Conservation (phyloP, 2,329 filamentous ascomycete species). For the Dactylellina parvicollis region DNA sequence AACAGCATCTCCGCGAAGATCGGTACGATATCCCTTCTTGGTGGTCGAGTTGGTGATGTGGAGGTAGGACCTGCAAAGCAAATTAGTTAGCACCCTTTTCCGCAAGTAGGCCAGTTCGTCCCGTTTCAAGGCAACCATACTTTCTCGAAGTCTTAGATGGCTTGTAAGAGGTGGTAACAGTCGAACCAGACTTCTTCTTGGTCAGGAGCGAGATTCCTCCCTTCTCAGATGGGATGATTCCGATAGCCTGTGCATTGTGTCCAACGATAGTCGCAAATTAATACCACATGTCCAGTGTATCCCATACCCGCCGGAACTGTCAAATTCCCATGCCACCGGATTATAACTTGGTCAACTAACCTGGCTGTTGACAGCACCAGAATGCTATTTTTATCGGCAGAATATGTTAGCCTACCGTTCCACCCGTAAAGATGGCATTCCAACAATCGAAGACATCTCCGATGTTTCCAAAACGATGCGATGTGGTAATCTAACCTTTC, state of each 20-base stretch:
- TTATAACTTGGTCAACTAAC: conserved; percentile 32
- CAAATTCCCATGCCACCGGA: conserved; percentile 20
- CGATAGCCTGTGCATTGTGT: conserved; percentile 43
- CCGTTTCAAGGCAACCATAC: conserved; percentile 3
- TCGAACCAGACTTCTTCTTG: conserved; percentile 44
- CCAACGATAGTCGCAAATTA: conserved; percentile 35
- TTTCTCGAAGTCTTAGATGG: conserved; percentile 52
- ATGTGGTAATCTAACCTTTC: conserved; percentile 73
- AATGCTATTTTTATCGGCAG: conserved; percentile 35
- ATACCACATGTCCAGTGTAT: conserved; percentile 27
- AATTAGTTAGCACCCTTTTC: conserved; percentile 1
- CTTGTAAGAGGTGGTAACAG: conserved; percentile 42
- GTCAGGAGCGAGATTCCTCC: conserved; percentile 54
- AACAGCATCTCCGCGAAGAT: conserved; percentile 48
- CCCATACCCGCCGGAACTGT: conserved; percentile 21
- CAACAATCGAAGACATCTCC: conserved; percentile 15
- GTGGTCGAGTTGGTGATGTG: conserved; percentile 50
- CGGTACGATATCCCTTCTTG: conserved; percentile 52
- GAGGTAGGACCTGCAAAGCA: conserved; percentile 36
- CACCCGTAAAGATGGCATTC: conserved; percentile 41
- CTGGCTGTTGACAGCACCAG: conserved; percentile 48
- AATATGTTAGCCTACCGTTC: conserved; percentile 50
- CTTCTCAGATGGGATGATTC: conserved; percentile 51
- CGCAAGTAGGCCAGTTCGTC: neutral
- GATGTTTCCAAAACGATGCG: conserved; percentile 14